A percentile compares a stretch with the other conserved stretches of the same genome.
phyloP scores from a whole-genome alignment of 345 rosid species.

The Leavenworthia alabamica region DNA sequence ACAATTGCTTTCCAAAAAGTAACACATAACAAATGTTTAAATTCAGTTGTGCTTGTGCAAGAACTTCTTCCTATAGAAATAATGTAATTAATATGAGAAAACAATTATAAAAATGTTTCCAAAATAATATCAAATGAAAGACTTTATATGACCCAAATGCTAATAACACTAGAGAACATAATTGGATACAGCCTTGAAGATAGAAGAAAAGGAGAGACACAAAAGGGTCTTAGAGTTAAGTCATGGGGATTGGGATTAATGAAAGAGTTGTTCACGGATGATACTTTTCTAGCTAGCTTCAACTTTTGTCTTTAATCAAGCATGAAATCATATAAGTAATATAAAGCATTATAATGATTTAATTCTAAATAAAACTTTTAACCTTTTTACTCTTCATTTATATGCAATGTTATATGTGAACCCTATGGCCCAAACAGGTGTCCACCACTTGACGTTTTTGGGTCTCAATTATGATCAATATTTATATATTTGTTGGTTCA shows the following conservation, averaged over 20 bases:
- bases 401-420: constrained; percentile 3
- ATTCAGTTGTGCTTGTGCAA: neutral
- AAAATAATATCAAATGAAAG: neutral
- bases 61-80: neutral
- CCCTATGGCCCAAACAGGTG: neutral
- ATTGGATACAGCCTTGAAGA: neutral
- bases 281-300: neutral
- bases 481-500: too few species aligned
- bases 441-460: neutral
- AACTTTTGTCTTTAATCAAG: constrained; percentile 12
- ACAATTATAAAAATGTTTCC: neutral
- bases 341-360: neutral
- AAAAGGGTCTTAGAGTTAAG: neutral
- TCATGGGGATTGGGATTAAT: constrained; percentile 6
- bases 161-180: too few species aligned
- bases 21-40: neutral
- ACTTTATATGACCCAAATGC: neutral
- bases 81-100: neutral
- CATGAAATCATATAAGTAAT: constrained; percentile 12
- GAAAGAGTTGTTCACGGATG: neutral
- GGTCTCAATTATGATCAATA: neutral
- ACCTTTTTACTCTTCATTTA: too few species aligned
- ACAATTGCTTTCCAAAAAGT: too few species aligned
- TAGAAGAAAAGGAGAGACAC: neutral
- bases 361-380: neutral